Conservation (phyloP, 805 yeast species). For the Candida maesae region DNA sequence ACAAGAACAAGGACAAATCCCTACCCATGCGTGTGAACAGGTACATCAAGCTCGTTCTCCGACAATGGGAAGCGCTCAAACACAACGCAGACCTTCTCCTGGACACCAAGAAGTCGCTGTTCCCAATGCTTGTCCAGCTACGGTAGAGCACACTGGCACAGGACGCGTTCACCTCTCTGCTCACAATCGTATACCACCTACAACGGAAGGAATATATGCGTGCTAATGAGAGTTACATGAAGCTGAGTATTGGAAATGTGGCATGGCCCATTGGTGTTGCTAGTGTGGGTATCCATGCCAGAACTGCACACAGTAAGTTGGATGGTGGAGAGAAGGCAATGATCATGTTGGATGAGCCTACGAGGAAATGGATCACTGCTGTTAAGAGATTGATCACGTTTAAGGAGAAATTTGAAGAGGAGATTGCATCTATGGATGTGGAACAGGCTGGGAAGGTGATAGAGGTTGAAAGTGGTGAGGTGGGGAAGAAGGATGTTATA, state of each 20-base stretch:
- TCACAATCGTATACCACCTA: slow-evolving; percentile 56
- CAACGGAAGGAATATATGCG: slow-evolving; percentile 47
- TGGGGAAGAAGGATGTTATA: no score
- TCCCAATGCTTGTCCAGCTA: slow-evolving; percentile 52
- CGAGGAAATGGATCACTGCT: slow-evolving; percentile 73
- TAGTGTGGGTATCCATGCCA: slow-evolving; percentile 73
- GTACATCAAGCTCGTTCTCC: slow-evolving; percentile 31
- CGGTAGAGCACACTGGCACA: slow-evolving; percentile 37
- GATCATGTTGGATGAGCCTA: slow-evolving; percentile 73
- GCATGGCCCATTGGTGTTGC: slow-evolving; percentile 92
- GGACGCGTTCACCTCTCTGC: slow-evolving; percentile 48
- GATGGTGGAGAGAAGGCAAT: slow-evolving; percentile 54
- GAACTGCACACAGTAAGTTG: slow-evolving; percentile 59
- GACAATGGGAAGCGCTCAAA: slow-evolving; percentile 34
- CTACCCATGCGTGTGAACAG: slow-evolving; percentile 23
- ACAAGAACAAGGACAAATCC: background rate
- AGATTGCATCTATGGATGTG: background rate
- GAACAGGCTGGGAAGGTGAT: background rate
- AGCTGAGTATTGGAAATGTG: slow-evolving; percentile 78
- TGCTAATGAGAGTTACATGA: slow-evolving; percentile 68
- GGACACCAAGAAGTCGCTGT: slow-evolving; percentile 47
- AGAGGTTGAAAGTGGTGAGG: no score
- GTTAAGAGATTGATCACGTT: slow-evolving; percentile 70
- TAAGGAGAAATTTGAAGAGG: slow-evolving; percentile 11
- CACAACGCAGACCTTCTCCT: slow-evolving; percentile 28